Evolutionary conservation across 2,329 filamentous ascomycete species (phyloP), one percentile per base, ranked within the genome.

Genomic region (Sporothrix euskadiensis): DNA sequence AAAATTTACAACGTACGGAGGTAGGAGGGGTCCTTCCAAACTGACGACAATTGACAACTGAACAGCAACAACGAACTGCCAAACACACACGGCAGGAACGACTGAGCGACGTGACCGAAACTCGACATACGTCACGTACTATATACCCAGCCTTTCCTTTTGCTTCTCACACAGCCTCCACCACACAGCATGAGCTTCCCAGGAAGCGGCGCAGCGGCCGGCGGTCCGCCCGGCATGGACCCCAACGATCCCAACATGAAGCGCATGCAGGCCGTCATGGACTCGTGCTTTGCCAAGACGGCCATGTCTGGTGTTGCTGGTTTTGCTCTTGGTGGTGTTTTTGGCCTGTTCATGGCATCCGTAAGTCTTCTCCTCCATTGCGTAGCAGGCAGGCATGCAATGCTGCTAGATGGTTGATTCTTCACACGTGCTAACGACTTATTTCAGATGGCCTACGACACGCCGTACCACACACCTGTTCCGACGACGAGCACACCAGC

Each of bases 281-380:
- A 98, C 83, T 97, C 93, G 47, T 99, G 96, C 81, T 89, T 91
- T 32, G 91, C 91, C 73, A 99, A 99, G 83, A 92, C 94, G 22
- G 91, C 89, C 78, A 92, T 99, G 83, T 92, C 94, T 0, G 96
- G 95, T 73, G 93, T 92, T 32, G 97, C 97, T 89, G 96, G 96
- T 19, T 98, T 98, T 79, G 96, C 91, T 52, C 91, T 99, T 77
- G 96, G 96, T 76, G 96, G 94, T 79, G 86, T 97, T 59, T 99
- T 99, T 78, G 96, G 96, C 78, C 88, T 98, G 79, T 99, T 99
- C 86, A 99, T 98, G 95, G 94, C 94, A 74, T 96, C 93, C 79
- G 94, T 97, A 90, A 9, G 61, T 71, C 14, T n/a, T 12, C 32
- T 35, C 14, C 44, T 12, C 22, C n/a, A 4, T 12, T 12, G 22